Conservation (phyloP, 2,329 filamentous ascomycete species). For the Aspergillus niger region DNA sequence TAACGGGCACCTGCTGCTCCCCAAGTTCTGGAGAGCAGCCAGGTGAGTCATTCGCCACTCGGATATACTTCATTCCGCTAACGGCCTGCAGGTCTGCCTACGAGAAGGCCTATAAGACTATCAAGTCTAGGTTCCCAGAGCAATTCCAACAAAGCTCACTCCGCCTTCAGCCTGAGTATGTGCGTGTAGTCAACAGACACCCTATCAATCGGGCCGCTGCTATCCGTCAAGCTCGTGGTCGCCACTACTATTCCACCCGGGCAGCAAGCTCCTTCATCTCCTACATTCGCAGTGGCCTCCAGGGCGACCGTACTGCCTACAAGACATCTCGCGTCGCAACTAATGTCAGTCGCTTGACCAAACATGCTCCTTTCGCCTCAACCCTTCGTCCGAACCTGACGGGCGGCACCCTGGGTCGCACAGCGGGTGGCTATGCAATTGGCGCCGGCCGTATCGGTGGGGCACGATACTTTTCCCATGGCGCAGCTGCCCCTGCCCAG, state of each 20-base stretch:
- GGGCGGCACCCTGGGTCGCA: slow-evolving; percentile 79
- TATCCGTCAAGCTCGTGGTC: slow-evolving; percentile 65
- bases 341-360: slow-evolving; percentile 65
- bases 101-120: slow-evolving; percentile 48
- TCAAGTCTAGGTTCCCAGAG: slow-evolving; percentile 47
- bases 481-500: slow-evolving; percentile 80
- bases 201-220: slow-evolving; percentile 63
- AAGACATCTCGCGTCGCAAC: slow-evolving; percentile 59
- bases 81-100: slow-evolving; percentile 47
- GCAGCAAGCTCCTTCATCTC: slow-evolving; percentile 53
- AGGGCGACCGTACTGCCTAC: slow-evolving; percentile 55
- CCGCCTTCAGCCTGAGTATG: slow-evolving; percentile 62
- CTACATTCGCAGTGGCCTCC: slow-evolving; percentile 43
- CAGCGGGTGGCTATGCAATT: slow-evolving; percentile 82
- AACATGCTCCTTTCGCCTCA: slow-evolving; percentile 81
- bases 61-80: slow-evolving; percentile 22
- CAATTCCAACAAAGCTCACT: slow-evolving; percentile 42
- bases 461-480: slow-evolving; percentile 86
- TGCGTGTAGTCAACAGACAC: slow-evolving; percentile 58
- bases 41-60: slow-evolving; percentile 38
- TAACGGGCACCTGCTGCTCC: slow-evolving; percentile 53
- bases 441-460: slow-evolving; percentile 71
- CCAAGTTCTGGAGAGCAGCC: slow-evolving; percentile 52
- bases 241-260: slow-evolving; percentile 65
- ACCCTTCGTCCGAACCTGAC: slow-evolving; percentile 90